A percentile compares a stretch with the other conserved stretches of the same genome.
Conservation (phyloP, 2,329 filamentous ascomycete genomes). For the Didymella lethalis region DNA sequence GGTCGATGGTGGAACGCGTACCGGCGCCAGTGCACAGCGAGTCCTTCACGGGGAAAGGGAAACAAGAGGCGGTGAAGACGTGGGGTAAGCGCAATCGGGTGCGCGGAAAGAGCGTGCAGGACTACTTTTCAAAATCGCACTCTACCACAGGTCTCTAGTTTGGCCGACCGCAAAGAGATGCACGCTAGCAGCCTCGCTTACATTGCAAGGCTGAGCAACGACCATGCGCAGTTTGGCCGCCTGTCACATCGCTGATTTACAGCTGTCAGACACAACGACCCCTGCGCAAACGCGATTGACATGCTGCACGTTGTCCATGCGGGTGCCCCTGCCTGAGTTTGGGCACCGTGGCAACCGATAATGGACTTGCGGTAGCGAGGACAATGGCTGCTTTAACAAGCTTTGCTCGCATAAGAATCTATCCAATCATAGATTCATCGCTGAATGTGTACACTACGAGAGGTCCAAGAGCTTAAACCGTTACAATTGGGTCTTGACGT, state of each 20-base stretch:
- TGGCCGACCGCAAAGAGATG: conserved; percentile 11
- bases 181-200: conserved; percentile 22
- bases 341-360: background rate
- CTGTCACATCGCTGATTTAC: conserved; percentile 2
- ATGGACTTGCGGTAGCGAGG: background rate
- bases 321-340: background rate
- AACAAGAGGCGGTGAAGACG: conserved; percentile 23
- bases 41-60: conserved; percentile 14
- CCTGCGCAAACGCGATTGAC: background rate
- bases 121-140: conserved; percentile 26
- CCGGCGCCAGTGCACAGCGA: conserved; percentile 31
- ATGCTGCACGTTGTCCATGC: background rate
- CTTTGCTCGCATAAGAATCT: background rate
- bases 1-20: conserved; percentile 12
- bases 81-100: conserved; percentile 33
- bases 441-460: no score
- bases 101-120: conserved; percentile 34
- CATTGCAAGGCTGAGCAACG: conserved; percentile 14
- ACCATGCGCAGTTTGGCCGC: conserved; percentile 4
- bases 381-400: background rate
- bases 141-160: conserved; percentile 21
- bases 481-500: background rate
- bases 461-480: background rate
- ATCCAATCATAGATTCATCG: background rate
- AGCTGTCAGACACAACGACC: background rate